These are phyloP conservation scores for Macrophomina pseudophaseolina DNA, from an alignment of 2,329 filamentous ascomycete species.

Conservation along the genomic window DNA sequence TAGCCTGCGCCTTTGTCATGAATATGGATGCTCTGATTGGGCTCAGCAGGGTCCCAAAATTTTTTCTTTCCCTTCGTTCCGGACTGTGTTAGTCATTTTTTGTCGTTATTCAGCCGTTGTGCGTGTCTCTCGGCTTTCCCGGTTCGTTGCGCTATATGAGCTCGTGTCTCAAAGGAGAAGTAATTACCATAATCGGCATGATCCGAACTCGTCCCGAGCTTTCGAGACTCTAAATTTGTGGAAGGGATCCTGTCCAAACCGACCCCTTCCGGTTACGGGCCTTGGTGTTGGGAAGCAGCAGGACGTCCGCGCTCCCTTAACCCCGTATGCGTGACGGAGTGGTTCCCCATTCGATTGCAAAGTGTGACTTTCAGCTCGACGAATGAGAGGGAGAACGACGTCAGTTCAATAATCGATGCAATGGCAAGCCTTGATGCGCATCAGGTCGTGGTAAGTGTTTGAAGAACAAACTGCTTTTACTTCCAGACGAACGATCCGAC, in stretches of 20 bases:
- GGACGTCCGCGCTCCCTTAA: too few species aligned
- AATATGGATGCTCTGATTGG: constrained; percentile 3
- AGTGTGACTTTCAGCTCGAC: not conserved
- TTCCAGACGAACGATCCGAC: too few species aligned
- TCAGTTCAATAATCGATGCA: too few species aligned
- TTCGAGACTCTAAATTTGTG: not conserved
- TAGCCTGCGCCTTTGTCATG: constrained; percentile 16
- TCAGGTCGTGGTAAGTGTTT: too few species aligned
- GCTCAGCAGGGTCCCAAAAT: not conserved
- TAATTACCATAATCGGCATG: not conserved
- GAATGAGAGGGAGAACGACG: not conserved
- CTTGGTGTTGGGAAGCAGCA: too few species aligned
- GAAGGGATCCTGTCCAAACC: too few species aligned
- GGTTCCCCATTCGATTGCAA: not conserved
- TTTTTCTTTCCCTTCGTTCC: too few species aligned
- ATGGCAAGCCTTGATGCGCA: too few species aligned
- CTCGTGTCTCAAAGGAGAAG: not conserved
- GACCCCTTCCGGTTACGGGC: too few species aligned
- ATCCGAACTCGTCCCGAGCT: not conserved
- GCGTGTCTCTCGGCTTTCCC: not conserved
- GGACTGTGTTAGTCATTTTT: not conserved
- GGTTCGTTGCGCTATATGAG: not conserved
- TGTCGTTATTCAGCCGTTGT: not conserved
- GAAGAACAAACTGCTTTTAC: too few species aligned
- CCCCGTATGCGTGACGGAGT: not conserved